Conservation (phyloP, 1,284 basidiomycete genomes). For the Cutaneotrichosporon sp. region DNA sequence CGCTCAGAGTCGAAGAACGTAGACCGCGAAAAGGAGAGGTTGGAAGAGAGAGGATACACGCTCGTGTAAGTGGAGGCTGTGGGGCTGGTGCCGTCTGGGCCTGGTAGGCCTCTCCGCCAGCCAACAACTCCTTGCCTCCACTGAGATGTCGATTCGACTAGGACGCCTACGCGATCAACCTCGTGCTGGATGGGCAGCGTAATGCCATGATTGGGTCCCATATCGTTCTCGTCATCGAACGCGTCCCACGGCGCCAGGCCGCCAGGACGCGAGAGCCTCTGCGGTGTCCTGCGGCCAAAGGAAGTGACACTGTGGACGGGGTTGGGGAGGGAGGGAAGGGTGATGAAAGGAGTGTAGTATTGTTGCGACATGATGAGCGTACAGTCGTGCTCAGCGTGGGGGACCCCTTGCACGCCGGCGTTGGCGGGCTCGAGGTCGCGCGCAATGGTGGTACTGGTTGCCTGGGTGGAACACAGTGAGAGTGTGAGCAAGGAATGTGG, state of each 20-base stretch:
- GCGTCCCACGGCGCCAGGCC: not conserved
- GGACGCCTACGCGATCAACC: not conserved
- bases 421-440: conserved; percentile 2
- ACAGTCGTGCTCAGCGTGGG: not conserved
- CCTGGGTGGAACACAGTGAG: not conserved
- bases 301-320: not conserved
- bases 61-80: conserved; percentile 6
- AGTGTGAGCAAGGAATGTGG: not conserved
- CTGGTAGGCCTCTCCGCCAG: not conserved
- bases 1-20: conserved; percentile 1
- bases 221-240: not conserved
- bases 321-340: not conserved
- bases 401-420: conserved; percentile 1
- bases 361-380: not conserved
- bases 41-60: conserved; percentile 4
- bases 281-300: not conserved
- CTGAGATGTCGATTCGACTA: not conserved
- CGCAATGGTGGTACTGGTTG: not conserved
- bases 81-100: not conserved
- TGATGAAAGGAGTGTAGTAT: conserved; percentile 1
- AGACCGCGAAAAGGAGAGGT: not conserved
- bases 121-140: not conserved
- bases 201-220: not conserved
- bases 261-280: not conserved
- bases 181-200: not conserved